Evolutionary conservation across 1,284 basidiomycete species (phyloP).

Genomic region (Austroboletus rostrupii): DNA sequence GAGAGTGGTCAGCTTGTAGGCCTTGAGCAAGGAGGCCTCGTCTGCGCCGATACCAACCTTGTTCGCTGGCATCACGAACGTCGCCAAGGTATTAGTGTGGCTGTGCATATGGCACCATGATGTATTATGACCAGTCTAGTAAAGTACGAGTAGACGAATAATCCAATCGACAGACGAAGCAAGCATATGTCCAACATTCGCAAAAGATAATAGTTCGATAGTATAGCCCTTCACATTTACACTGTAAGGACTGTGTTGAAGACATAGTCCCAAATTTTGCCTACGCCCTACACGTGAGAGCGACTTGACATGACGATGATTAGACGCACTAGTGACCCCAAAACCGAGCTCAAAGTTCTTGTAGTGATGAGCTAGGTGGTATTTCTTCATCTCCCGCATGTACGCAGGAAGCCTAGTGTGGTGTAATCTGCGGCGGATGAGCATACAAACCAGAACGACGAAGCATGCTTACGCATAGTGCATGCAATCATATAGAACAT

Average conservation of each 20-base stretch:
- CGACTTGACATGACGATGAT: neutral
- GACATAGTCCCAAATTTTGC: conserved; percentile 92
- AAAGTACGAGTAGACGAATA: no score
- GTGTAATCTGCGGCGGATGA: conserved; percentile 55
- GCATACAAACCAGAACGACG: neutral
- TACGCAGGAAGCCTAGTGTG: conserved; percentile 89
- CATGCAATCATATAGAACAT: conserved; percentile 88
- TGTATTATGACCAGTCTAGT: conserved; percentile 1
- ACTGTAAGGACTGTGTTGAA: conserved; percentile 82
- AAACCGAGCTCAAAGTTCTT: conserved; percentile 99
- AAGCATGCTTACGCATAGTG: conserved; percentile 72
- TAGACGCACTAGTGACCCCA: conserved; percentile 79
- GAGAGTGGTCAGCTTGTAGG: conserved; percentile 69
- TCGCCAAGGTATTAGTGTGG: conserved; percentile 13
- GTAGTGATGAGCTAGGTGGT: conserved; percentile 98
- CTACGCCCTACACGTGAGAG: conserved; percentile 31
- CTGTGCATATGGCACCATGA: conserved; percentile 14
- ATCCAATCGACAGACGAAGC: no score
- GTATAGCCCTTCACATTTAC: conserved; percentile 21
- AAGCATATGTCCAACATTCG: neutral
- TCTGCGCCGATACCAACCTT: conserved; percentile 66
- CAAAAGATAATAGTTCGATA: neutral
- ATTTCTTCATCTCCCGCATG: conserved; percentile 90
- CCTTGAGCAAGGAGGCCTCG: conserved; percentile 69
- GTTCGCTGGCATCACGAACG: conserved; percentile 24